These are phyloP conservation scores for Graphilbum fragrans DNA, from an alignment of 2,329 filamentous ascomycete species.

Conservation along the genomic window DNA sequence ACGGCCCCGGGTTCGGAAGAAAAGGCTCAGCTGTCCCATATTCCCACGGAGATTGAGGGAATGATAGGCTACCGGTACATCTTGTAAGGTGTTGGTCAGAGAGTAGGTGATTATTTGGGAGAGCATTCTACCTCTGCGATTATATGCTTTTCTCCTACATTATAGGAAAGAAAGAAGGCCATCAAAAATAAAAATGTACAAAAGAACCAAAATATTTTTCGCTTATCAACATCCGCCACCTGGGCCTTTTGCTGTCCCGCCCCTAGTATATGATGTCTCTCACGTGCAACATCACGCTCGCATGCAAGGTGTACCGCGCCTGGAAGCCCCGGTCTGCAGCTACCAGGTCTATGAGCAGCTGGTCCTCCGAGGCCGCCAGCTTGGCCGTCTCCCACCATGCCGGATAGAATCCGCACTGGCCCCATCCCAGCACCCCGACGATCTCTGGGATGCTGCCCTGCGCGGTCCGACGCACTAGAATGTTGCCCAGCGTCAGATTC, in stretches of 20 bases:
- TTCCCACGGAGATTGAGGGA: conserved; percentile 8
- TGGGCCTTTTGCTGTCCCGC: too few species aligned
- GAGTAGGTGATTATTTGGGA: too few species aligned
- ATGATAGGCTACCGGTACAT: conserved; percentile 10
- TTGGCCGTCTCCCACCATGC: conserved; percentile 8
- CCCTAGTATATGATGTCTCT: conserved; percentile 5
- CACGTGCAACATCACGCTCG: conserved; percentile 6
- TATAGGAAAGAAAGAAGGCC: too few species aligned
- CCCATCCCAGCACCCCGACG: conserved; percentile 6
- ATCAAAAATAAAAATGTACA: too few species aligned
- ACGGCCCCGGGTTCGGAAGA: conserved; percentile 2
- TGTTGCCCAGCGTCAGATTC: conserved; percentile 5
- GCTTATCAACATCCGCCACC: too few species aligned
- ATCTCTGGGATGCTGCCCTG: conserved; percentile 2
- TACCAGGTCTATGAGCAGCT: conserved; percentile 1
- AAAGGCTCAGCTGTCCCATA: neutral
- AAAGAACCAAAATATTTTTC: too few species aligned
- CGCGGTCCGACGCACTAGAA: conserved; percentile 3
- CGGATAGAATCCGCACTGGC: conserved; percentile 7
- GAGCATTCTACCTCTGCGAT: too few species aligned
- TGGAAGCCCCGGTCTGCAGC: conserved; percentile 1
- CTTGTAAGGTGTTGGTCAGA: conserved; percentile 3
- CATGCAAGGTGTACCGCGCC: conserved; percentile 1
- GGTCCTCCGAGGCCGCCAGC: conserved; percentile 5
- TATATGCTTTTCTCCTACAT: too few species aligned